A percentile compares a stretch with the other conserved stretches of the same genome.
These are phyloP conservation scores for Hortiboletus flavorubellus DNA, from an alignment of 768 basidiomycete genomes.

Conservation along the genomic window DNA sequence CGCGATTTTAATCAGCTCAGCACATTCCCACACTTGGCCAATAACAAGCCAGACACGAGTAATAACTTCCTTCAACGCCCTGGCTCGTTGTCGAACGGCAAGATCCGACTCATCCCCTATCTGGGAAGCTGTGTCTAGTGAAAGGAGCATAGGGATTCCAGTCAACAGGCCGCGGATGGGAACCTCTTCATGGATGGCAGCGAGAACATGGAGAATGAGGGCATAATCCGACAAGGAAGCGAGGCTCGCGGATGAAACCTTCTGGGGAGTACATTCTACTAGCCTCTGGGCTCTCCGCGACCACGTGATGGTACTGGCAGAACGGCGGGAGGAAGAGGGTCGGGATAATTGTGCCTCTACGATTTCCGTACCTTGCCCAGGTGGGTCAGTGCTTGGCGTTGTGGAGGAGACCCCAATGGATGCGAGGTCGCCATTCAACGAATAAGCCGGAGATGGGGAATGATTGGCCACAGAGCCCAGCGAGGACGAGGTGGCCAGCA, in stretches of 20 bases:
- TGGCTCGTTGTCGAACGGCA: slow-evolving; percentile 41
- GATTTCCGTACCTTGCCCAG: slow-evolving; percentile 19
- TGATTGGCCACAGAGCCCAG: slow-evolving; percentile 47
- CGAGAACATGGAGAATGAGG: slow-evolving; percentile 65
- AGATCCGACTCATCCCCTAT: slow-evolving; percentile 39
- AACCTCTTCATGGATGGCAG: slow-evolving; percentile 63
- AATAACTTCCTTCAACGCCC: slow-evolving; percentile 60
- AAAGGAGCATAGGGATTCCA: slow-evolving; percentile 84
- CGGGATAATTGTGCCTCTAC: slow-evolving; percentile 28
- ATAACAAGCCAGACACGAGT: slow-evolving; percentile 64
- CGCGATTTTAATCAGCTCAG: slow-evolving; percentile 49
- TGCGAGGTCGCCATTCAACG: slow-evolving; percentile 29
- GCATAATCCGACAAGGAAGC: slow-evolving; percentile 75
- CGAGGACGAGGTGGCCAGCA: slow-evolving; percentile 67
- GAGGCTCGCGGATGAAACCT: slow-evolving; percentile 40
- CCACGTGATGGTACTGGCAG: slow-evolving; percentile 47
- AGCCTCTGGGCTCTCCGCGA: slow-evolving; percentile 56
- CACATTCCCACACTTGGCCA: slow-evolving; percentile 67
- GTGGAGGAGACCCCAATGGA: slow-evolving; percentile 31
- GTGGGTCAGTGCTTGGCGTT: slow-evolving; percentile 30
- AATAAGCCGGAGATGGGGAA: slow-evolving; percentile 41
- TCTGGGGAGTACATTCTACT: slow-evolving; percentile 45
- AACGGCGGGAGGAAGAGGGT: slow-evolving; percentile 43
- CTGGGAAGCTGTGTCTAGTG: slow-evolving; percentile 55
- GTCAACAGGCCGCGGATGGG: slow-evolving; percentile 73